Conservation (phyloP, 768 basidiomycete genomes). For the Pluteus cervinus region DNA sequence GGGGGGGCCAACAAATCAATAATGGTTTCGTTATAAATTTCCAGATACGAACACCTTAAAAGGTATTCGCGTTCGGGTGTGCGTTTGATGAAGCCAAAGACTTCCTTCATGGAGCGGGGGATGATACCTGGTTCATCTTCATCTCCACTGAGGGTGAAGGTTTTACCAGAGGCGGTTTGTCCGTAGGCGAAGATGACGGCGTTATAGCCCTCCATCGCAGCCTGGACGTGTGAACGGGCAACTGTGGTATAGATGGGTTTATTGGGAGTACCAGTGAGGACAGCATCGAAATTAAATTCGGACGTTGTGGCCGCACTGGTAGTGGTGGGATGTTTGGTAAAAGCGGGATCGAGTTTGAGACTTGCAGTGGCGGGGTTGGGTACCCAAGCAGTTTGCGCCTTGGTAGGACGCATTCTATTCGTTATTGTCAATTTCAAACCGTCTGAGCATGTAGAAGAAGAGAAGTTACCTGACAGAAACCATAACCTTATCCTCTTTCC, state of each 20-base stretch:
- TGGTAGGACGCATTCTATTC: conserved; percentile 58
- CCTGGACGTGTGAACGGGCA: conserved; percentile 73
- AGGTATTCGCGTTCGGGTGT: conserved; percentile 84
- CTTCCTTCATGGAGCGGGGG: conserved; percentile 86
- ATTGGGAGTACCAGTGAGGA: conserved; percentile 75
- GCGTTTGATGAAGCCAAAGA: conserved; percentile 77
- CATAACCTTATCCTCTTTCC: conserved; percentile 81
- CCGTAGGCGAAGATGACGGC: conserved; percentile 93
- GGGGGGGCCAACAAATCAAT: conserved; percentile 82
- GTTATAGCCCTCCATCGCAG: conserved; percentile 97
- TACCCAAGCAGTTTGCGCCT: conserved; percentile 51
- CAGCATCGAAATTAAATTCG: conserved; percentile 64
- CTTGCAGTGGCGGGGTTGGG: conserved; percentile 34
- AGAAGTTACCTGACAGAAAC: conserved; percentile 71
- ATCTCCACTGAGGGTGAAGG: conserved; percentile 59
- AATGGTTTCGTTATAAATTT: conserved; percentile 94
- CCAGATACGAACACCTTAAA: conserved; percentile 93
- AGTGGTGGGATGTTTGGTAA: conserved; percentile 36
- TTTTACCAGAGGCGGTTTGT: conserved; percentile 75
- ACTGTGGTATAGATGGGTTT: conserved; percentile 74
- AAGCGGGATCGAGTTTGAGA: conserved; percentile 57
- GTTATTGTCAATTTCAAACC: conserved; percentile 5
- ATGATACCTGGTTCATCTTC: conserved; percentile 91
- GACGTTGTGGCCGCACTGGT: conserved; percentile 22
- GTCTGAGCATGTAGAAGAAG: conserved; percentile 1